Evolutionary conservation across 2,329 filamentous ascomycete genomes (phyloP), one percentile per base, ranked within the genome.

Genomic region (Tolypocladium album): DNA sequence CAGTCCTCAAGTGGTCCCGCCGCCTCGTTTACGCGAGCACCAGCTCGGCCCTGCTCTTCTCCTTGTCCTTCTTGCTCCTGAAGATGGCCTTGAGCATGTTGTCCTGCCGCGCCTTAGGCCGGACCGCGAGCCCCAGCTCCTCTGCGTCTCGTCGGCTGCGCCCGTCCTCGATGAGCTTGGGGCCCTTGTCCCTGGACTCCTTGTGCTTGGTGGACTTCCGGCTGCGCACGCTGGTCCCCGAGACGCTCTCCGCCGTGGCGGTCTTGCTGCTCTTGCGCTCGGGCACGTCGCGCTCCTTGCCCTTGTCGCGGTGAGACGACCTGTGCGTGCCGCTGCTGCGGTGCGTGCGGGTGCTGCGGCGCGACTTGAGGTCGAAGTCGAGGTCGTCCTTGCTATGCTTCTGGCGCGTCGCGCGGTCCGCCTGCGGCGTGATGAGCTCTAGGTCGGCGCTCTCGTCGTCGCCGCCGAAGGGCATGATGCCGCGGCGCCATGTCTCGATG

Each of bases 81-180:
- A 86, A 85, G 60, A 85, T 64, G 3, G 76, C 72, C 74, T 84
- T 85, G 63, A 86, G 76, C 81, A 85, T 82, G 67, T 78, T 84
- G 47, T 67, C 71, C 58, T 69, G 74, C 64, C 79, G 75, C 62
- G 75, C 76, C 69, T 79, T 82, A 12, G 78, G 76, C 47, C 77
- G 71, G n/a, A 81, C 63, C 2, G 77, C 74, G 38, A 74, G 59
- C n/a, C 75, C 73, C 56, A 75, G 64, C 40, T 70, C 74, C 57
- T 74, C 75, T 67, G 62, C 74, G 70, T 64, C 64, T 58, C 69
- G 64, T 61, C 67, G 60, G 64, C 69, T 68, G 56, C 66, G 63
- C 45, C 70, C 69, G 55, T 74, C 72, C n/a, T 76, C 74, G 56
- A 73, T 71, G 62, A 72, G 68, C 67, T 73, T 63, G 62, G 69